Base-by-base conservation (phyloP, 495 filamentous ascomycete genomes). In the Jackrogersella minutella region DNA sequence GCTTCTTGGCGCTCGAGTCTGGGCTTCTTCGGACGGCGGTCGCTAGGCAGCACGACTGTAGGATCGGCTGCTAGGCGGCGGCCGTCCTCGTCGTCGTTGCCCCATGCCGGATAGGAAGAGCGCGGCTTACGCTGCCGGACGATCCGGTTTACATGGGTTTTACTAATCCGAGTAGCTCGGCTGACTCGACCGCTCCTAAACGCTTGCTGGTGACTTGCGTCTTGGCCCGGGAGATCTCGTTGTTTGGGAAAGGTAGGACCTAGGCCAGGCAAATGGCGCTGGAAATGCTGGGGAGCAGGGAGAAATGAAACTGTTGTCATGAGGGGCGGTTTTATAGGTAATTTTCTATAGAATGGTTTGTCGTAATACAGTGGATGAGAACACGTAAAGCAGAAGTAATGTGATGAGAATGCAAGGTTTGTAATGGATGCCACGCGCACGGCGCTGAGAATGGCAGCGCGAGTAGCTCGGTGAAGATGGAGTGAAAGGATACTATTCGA, bases 1-100 rank as follows among this genome's bases (percentile, higher is more conserved):
- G 80, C 80, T 44, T 78, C 77, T 59, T 82, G 76, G 6, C 80
- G 68, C 56, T 79, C 72, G 24, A 82, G 72, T 0, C 71, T 73
- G 0, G 79, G 79, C 9, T 64, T 74, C 2, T 70, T 59, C 5
- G 62, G 71, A 8, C 33, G 33, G n/a, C 26, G 30, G 53, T 79
- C 74, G 39, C 70, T 52, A 14, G 78, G 74, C 5, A 79, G 52
- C 1, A 34, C 22, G 11, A 75, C 40, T 16, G 47, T 60, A 11
- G 62, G 66, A 30, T 73, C 72, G 4, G 74, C 75, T 33, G 69
- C 66, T 5, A 78, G 58, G 1, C 54, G 66, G 37, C 62, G 63
- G 62, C 69, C 63, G 30, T 79, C 77, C n/a, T 68, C 70, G 10
- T 50, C 44, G 5, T 75, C 73, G 10, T n/a, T 19, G n/a, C 30